phyloP scores from a whole-genome alignment of 169 alveolate genomes.

The Cryptosporidium sp. region DNA sequence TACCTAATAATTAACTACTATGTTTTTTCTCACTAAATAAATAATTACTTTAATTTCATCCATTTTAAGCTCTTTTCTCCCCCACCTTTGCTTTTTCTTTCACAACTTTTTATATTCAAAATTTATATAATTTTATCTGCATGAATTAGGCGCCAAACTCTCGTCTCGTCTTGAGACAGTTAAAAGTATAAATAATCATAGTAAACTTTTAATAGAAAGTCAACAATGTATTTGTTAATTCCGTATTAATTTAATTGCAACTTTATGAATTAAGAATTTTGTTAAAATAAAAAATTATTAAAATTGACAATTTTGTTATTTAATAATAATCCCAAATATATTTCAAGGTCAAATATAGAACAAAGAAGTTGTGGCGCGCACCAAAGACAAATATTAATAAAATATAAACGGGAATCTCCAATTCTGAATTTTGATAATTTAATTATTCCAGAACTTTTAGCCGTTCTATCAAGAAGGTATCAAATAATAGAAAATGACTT shows the following conservation, averaged over 20 bases:
- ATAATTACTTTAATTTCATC: background rate
- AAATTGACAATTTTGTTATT: background rate
- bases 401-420: background rate
- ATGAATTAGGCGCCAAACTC: conserved; percentile 21
- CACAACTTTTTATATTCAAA: background rate
- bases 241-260: background rate
- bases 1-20: background rate
- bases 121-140: background rate
- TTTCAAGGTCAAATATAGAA: conserved; percentile 15
- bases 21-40: background rate
- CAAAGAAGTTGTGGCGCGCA: conserved; percentile 12
- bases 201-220: background rate
- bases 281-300: background rate
- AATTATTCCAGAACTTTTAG: background rate
- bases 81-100: background rate
- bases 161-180: conserved; percentile 75
- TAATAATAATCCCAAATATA: background rate
- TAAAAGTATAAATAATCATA: background rate
- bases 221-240: background rate
- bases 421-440: background rate
- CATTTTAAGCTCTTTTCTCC: background rate
- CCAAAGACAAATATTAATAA: conserved; percentile 33
- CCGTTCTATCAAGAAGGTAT: conserved; percentile 6
- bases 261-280: too few species aligned
- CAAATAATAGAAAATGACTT: conserved; percentile 77